Evolutionary conservation across 2,329 filamentous ascomycete species (phyloP).

Genomic region (Penicillium sp.): DNA sequence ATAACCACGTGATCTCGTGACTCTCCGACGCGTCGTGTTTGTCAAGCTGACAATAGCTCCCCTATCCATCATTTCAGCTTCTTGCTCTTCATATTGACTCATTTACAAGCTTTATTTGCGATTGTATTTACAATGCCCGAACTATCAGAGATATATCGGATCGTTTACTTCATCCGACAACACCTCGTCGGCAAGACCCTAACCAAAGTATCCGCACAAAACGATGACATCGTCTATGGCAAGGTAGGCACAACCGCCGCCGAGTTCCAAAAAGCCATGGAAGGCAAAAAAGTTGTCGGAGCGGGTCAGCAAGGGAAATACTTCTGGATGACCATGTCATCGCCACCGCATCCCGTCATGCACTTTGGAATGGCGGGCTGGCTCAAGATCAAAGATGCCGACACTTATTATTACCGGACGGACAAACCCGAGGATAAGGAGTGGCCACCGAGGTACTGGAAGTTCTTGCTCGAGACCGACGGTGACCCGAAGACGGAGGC

Average conservation of each 20-base stretch:
- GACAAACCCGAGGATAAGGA: slow-evolving; percentile 60
- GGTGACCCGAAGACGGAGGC: slow-evolving; percentile 65
- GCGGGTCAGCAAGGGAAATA: slow-evolving; percentile 94
- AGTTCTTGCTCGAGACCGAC: slow-evolving; percentile 76
- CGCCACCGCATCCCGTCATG: slow-evolving; percentile 84
- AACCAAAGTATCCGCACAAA: slow-evolving; percentile 68
- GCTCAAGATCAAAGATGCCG: slow-evolving; percentile 82
- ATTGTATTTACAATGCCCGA: slow-evolving; percentile 48
- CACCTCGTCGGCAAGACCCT: slow-evolving; percentile 86
- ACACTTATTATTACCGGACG: slow-evolving; percentile 79
- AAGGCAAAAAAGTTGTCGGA: slow-evolving; percentile 71
- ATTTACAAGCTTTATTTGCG: background rate
- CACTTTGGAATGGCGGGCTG: slow-evolving; percentile 82
- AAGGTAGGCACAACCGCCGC: slow-evolving; percentile 82
- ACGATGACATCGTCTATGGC: slow-evolving; percentile 86
- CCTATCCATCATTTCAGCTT: background rate
- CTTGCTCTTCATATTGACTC: background rate
- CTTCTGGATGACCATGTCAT: slow-evolving; percentile 84
- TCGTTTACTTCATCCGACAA: slow-evolving; percentile 82
- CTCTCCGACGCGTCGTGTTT: slow-evolving; percentile 25
- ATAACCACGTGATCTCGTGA: slow-evolving; percentile 35
- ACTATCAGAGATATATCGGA: slow-evolving; percentile 72
- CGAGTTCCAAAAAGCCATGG: slow-evolving; percentile 74
- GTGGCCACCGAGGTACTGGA: slow-evolving; percentile 92
- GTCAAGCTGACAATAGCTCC: slow-evolving; percentile 5